Evolutionary conservation across 345 rosid genomes (phyloP).

Genomic region (Lumnitzera racemosa): DNA sequence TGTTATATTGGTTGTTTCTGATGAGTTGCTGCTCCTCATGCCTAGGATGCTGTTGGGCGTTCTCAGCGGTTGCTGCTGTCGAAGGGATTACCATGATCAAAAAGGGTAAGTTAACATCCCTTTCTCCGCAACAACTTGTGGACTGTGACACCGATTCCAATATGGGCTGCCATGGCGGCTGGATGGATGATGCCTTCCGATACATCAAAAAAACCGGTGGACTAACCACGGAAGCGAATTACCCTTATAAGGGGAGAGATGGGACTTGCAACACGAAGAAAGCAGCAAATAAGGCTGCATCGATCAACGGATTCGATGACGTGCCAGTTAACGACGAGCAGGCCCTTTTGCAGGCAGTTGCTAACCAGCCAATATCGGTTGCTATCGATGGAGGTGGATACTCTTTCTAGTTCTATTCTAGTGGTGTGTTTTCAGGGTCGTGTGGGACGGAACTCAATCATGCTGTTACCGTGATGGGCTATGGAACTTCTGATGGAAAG

Average conservation of each 20-base stretch:
- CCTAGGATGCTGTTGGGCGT: conserved; percentile 1
- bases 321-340: neutral
- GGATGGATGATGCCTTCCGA: too few species aligned
- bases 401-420: conserved; percentile 20
- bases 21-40: neutral
- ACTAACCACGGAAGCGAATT: too few species aligned
- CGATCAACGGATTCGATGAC: neutral
- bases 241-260: too few species aligned
- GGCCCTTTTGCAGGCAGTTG: neutral
- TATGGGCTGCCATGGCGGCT: too few species aligned
- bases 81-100: too few species aligned
- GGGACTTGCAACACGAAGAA: neutral
- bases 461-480: too few species aligned
- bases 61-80: neutral
- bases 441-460: conserved; percentile 18
- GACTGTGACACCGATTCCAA: too few species aligned
- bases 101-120: too few species aligned
- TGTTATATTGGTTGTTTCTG: neutral
- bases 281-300: neutral
- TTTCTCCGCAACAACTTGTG: too few species aligned
- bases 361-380: conserved; percentile 32
- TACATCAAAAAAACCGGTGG: too few species aligned
- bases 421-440: conserved; percentile 29
- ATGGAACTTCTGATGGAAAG: too few species aligned
- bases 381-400: conserved; percentile 14